Evolutionary conservation across 805 yeast species (phyloP).

Genomic region (Ascoidea tarda): DNA sequence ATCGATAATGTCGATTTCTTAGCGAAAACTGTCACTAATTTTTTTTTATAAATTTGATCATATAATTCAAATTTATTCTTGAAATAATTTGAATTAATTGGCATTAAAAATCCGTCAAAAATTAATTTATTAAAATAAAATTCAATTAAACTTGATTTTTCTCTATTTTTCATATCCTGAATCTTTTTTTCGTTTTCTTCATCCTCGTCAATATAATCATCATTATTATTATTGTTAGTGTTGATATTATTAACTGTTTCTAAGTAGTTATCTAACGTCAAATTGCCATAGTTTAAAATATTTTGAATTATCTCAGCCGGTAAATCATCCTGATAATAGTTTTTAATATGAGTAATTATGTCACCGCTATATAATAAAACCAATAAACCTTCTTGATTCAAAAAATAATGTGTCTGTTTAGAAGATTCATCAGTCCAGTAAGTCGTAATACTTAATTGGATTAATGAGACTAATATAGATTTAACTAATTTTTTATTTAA

Average conservation of each 20-base stretch:
- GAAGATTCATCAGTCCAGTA: conserved; percentile 36
- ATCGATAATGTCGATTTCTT: not conserved
- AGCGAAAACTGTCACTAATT: too few relatives aligned
- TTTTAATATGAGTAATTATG: conserved; percentile 39
- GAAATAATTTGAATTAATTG: conserved; percentile 15
- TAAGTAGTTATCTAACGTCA: conserved; percentile 40
- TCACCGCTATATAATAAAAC: conserved; percentile 66
- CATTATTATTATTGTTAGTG: conserved; percentile 7
- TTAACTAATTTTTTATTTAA: conserved; percentile 29
- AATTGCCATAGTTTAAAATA: conserved; percentile 53
- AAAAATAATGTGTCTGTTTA: conserved; percentile 33
- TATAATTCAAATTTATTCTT: too few relatives aligned
- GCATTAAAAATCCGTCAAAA: conserved; percentile 15
- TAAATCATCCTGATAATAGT: conserved; percentile 24
- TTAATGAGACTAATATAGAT: conserved; percentile 55
- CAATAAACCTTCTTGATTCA: conserved; percentile 50
- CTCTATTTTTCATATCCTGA: conserved; percentile 40
- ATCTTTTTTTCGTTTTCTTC: conserved; percentile 29
- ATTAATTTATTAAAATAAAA: too few relatives aligned
- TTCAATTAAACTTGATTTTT: not conserved
- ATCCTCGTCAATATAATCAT: conserved; percentile 13
- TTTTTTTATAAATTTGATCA: too few relatives aligned
- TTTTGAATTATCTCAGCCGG: conserved; percentile 54
- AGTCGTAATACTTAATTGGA: conserved; percentile 66
- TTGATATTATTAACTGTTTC: conserved; percentile 13